Base-by-base conservation (phyloP, 2,329 filamentous ascomycete genomes). In the Colletotrichum lindemuthianum region DNA sequence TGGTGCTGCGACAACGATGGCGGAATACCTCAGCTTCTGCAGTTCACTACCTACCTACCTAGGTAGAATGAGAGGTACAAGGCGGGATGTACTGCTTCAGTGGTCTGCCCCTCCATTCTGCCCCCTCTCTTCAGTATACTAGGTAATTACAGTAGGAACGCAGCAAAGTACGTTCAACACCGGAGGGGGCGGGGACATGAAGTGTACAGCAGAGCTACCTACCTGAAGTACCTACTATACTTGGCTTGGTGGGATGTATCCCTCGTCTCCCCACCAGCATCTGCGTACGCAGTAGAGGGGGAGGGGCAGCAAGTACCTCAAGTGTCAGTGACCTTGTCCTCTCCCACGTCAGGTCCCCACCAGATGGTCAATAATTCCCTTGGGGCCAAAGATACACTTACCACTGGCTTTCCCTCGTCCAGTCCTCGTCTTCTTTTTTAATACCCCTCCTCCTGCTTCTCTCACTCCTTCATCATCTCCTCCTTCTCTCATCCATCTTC, bases 401-500 rank as follows among this genome's bases (percentile, higher is more conserved):
- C 49, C 60, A 58, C 58, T 55, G 57, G 64, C 43, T n/a, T 37
- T 63, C 50, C 52, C 45, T 54, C 58, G 47, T 12, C 57, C 51
- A 32, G 44, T 51, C 51, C 44, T 50, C 57, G 33, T 47, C 59
- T 33, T 24, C 40, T 52, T 37, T 56, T 65, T 49, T 57, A 65
- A 24, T 24, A 24, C 24, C 24, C 24, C 24, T 24, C 24, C 24
- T 52, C 48, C 41, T 33, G 41, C 44, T 33, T 51, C 47, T 51
- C 33, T 55, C 59, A 44, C 58, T 63, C 37, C 45, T 41, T 39
- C 44, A 34, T 37, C 40, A 63, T 41, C 61, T 57, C 47, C 60
- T 65, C 66, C 60, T 60, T 57, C 57, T 40, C 69, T 60, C 68
- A 69, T 68, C 70, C 63, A 69, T 71, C 70, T 68, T 67, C 71